Evolutionary conservation across 495 filamentous ascomycete species (phyloP), one percentile per base, ranked within the genome.

Genomic region (Hyaloscypha variabilis): DNA sequence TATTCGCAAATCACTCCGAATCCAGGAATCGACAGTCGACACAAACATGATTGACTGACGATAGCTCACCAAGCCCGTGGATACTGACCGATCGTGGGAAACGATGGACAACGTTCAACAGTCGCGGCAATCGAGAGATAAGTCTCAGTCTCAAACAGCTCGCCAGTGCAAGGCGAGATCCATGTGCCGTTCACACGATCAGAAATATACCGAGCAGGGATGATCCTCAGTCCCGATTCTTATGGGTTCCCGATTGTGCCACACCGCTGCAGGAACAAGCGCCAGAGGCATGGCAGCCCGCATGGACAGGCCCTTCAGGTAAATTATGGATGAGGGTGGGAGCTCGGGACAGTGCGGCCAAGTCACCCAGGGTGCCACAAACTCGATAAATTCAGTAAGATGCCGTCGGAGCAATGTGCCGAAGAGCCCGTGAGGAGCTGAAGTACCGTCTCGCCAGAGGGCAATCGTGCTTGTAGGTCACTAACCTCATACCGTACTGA

Each of bases 251-350:
- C 68, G 50, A 62, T 64, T 57, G 65, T 67, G 65, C 69, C 69
- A 52, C 57, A 25, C 29, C 34, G 19, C 64, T 67, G 68, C 68
- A 70, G 65, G 65, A 65, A 68, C 69, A 68, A 65, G 69, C 65
- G 65, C 60, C 62, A 50, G 30, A 25, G 14, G 39, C 61, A 62
- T 62, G 62, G 62, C 31, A 36, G 31, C 39, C 39, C 31, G 24
- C 62, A 57, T 28, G 53, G 51, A 65, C 26, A 24, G 55, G 51
- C 34, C 25, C 58, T 3, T 24, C 24, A 51, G n/a, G 21, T 23
- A 42, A 31, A 25, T 14, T n/a, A 17, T 30, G n/a, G 28, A 23
- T 36, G 39, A 17, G 0, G 39, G 39, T 4, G 39, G 39, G 39
- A 34, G n/a, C 26, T 31, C 17, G 31, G 19, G 58, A 34, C 31